A percentile compares a stretch with the other conserved stretches of the same genome.
phyloP scores from a whole-genome alignment of 768 basidiomycete genomes.

The Boletus speciosus region DNA sequence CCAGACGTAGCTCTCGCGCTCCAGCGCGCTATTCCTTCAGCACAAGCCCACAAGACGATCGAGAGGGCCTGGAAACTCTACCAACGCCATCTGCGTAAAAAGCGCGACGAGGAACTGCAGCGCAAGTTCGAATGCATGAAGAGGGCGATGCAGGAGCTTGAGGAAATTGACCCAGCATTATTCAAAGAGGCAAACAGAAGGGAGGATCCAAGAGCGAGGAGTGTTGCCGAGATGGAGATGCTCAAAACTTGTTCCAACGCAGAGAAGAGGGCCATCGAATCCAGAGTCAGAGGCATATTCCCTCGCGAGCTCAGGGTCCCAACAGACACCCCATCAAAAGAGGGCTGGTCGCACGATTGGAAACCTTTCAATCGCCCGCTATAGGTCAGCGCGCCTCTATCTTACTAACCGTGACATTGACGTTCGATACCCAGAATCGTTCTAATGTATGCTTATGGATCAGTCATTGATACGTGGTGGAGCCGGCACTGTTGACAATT shows the following conservation, averaged over 20 bases:
- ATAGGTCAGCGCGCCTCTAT: constrained; percentile 15
- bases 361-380: constrained; percentile 58
- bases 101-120: constrained; percentile 61
- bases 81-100: constrained; percentile 68
- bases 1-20: constrained; percentile 74
- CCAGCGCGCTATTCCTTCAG: constrained; percentile 80
- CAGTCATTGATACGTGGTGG: constrained; percentile 1
- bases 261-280: constrained; percentile 70
- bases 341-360: constrained; percentile 89
- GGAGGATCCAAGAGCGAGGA: constrained; percentile 71
- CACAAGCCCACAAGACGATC: constrained; percentile 88
- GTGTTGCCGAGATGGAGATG: constrained; percentile 51
- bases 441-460: neutral
- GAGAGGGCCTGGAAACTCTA: constrained; percentile 87
- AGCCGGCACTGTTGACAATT: neutral
- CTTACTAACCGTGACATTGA: neutral
- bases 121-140: constrained; percentile 82
- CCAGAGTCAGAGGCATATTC: constrained; percentile 75
- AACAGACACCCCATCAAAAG: constrained; percentile 75
- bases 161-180: constrained; percentile 44
- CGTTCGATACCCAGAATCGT: neutral
- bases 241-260: constrained; percentile 59
- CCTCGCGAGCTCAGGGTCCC: constrained; percentile 86
- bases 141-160: constrained; percentile 80
- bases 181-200: constrained; percentile 70